Conservation (phyloP, 495 filamentous ascomycete species). For the Podospora didyma region DNA sequence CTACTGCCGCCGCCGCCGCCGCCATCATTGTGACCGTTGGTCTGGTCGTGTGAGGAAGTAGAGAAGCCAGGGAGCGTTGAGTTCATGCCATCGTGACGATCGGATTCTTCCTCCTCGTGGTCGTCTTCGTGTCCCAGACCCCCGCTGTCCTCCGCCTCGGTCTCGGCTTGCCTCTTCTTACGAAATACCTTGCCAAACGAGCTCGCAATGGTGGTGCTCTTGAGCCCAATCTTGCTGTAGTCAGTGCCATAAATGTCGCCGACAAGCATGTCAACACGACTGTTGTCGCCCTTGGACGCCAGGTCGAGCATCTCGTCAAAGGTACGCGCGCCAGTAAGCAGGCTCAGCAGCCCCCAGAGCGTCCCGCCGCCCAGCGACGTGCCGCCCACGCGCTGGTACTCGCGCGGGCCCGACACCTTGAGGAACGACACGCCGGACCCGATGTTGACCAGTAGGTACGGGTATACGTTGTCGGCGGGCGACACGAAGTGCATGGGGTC, state of each 20-base stretch:
- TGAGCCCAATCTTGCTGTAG: conserved; percentile 91
- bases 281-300: conserved; percentile 91
- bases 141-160: conserved; percentile 71
- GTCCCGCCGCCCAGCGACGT: conserved; percentile 94
- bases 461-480: conserved; percentile 72
- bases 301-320: conserved; percentile 96
- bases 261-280: conserved; percentile 91
- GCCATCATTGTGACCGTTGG: background rate
- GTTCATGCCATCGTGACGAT: background rate
- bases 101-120: conserved; percentile 8
- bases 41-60: background rate
- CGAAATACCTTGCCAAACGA: conserved; percentile 95
- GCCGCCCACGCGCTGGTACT: conserved; percentile 86
- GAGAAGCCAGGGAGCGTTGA: background rate
- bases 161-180: conserved; percentile 71
- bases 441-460: conserved; percentile 96
- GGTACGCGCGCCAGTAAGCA: conserved; percentile 82
- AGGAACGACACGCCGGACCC: conserved; percentile 99
- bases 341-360: conserved; percentile 87
- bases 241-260: conserved; percentile 97
- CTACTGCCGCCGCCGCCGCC: background rate
- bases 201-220: conserved; percentile 88
- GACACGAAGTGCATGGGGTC: conserved; percentile 82
- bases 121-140: conserved; percentile 52
- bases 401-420: conserved; percentile 84